Evolutionary conservation across 2,329 filamentous ascomycete species (phyloP).

Genomic region (Aspergillus carbonarius): DNA sequence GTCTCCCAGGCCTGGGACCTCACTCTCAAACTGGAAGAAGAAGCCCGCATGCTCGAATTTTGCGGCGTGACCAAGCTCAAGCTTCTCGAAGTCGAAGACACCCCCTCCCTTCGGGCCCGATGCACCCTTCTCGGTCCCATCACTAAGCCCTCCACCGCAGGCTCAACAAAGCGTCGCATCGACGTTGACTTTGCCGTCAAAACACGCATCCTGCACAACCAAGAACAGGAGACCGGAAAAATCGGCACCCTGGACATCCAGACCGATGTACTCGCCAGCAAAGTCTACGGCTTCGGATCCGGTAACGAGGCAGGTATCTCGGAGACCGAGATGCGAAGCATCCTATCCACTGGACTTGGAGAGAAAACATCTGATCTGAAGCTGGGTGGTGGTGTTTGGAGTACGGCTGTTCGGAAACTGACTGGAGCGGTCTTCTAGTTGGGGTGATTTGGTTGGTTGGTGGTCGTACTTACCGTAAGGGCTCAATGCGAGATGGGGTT

Average conservation of each 20-base stretch:
- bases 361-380: conserved; percentile 17
- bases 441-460: neutral
- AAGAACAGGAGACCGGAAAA: conserved; percentile 12
- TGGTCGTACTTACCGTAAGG: too few relatives aligned
- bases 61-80: conserved; percentile 45
- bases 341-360: conserved; percentile 31
- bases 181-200: conserved; percentile 44
- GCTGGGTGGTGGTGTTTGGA: conserved; percentile 42
- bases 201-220: conserved; percentile 23
- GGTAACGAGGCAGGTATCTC: conserved; percentile 29
- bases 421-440: conserved; percentile 36
- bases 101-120: conserved; percentile 33
- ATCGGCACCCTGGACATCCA: conserved; percentile 36
- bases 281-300: conserved; percentile 42
- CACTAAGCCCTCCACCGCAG: neutral
- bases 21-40: conserved; percentile 41
- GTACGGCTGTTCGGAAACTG: conserved; percentile 38
- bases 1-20: conserved; percentile 46
- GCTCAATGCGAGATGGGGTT: neutral
- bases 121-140: conserved; percentile 39
- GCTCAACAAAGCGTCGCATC: conserved; percentile 27
- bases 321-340: conserved; percentile 37
- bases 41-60: conserved; percentile 46
- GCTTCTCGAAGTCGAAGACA: conserved; percentile 28
- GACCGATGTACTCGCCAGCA: conserved; percentile 39